Evolutionary conservation across 352 stramenopile species (phyloP), one percentile per base, ranked within the genome.

Genomic region (Globisporangium nunn): DNA sequence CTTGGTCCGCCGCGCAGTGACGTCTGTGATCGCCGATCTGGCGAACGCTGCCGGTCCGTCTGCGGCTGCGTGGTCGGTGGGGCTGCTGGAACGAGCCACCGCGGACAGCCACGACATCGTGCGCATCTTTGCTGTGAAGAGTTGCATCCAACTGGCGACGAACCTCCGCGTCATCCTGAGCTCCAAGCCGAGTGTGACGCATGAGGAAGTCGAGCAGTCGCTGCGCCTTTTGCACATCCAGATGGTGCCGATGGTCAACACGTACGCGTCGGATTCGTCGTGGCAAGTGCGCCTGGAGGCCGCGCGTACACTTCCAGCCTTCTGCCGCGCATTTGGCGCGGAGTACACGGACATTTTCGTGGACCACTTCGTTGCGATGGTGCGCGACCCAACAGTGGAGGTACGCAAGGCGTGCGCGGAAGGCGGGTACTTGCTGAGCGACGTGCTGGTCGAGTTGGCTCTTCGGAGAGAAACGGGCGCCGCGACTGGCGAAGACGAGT

Each of bases 171-270:
- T 66, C n/a, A 71, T 88, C 35, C 58, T 89, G 35, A 44, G 59
- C 35, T 23, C 50, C 12, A 64, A 56, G 39, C 47, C 61, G 30
- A 77, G 50, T 46, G 58, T 35, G 55, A 66, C 33, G 18, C 60
- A 64, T 23, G 61, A 81, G 59, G 75, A 86, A 53, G 44, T 64
- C 14, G 71, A 83, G 7, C 69, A 83, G 53, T 40, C 70, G 40
- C 59, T 90, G 30, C 81, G 75, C n/a, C 58, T 95, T 52, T 57
- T 93, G 10, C 81, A 85, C 47, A 80, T 72, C 62, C 80, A 92
- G 48, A 89, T 95, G 75, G 71, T 95, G 50, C 85, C 85, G 5
- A 83, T 93, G 75, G 78, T 95, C 48, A 95, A 93, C 67, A 90
- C 81, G 37, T 93, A 92, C 67, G 88, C 80, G 28, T 91, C 81